Evolutionary conservation across 805 yeast species (phyloP).

Genomic region (Ogataea sp.): DNA sequence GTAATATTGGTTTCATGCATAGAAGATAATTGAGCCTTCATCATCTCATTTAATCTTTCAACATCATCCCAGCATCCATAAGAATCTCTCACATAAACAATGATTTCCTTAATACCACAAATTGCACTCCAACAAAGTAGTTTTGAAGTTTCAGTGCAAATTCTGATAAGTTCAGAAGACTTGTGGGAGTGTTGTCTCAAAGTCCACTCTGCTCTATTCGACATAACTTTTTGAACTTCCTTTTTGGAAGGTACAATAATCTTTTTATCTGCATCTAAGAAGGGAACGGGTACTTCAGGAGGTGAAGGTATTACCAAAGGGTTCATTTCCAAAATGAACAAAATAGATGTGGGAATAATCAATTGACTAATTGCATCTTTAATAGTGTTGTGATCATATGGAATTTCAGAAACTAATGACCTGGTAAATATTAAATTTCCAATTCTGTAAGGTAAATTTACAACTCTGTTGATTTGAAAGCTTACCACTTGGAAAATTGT

Average conservation of each 20-base stretch:
- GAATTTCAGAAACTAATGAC: slow-evolving; percentile 15
- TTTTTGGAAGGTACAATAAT: slow-evolving; percentile 29
- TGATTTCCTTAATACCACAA: slow-evolving; percentile 15
- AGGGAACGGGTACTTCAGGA: slow-evolving; percentile 36
- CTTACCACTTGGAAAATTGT: no score
- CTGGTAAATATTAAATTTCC: slow-evolving; percentile 8
- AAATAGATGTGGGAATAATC: slow-evolving; percentile 23
- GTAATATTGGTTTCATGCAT: background rate
- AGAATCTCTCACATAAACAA: slow-evolving; percentile 21
- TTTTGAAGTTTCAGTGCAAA: slow-evolving; percentile 28
- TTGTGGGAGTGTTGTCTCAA: slow-evolving; percentile 30
- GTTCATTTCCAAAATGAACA: slow-evolving; percentile 24
- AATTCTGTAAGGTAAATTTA: slow-evolving; percentile 9
- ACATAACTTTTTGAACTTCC: slow-evolving; percentile 24
- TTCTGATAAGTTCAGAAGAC: slow-evolving; percentile 33
- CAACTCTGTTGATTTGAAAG: background rate
- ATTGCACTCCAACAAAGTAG: slow-evolving; percentile 22
- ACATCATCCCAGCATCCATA: slow-evolving; percentile 20
- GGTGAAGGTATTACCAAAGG: slow-evolving; percentile 28
- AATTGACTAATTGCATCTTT: slow-evolving; percentile 8
- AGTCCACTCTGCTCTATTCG: slow-evolving; percentile 30
- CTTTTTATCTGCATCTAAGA: slow-evolving; percentile 31
- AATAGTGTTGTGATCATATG: slow-evolving; percentile 11
- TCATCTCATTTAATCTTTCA: slow-evolving; percentile 14
- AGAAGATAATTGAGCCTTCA: slow-evolving; percentile 17